These are phyloP conservation scores for Salisapilia sapeloensis DNA, from an alignment of 352 stramenopile genomes.

Conservation along the genomic window DNA sequence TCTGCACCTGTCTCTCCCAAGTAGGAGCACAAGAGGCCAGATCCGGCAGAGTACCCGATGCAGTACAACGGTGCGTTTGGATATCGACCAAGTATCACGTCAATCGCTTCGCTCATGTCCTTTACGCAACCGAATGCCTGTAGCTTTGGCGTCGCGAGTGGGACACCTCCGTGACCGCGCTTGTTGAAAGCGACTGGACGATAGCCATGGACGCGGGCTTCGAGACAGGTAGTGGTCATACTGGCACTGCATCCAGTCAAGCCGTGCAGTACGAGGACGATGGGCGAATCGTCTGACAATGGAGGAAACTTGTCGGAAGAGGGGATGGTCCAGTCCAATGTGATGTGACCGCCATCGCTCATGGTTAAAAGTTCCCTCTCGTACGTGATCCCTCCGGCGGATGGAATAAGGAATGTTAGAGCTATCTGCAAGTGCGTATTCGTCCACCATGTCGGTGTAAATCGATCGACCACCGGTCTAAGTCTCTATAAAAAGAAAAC, in stretches of 20 bases:
- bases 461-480: constrained; percentile 26
- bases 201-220: constrained; percentile 39
- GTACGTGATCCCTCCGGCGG: constrained; percentile 31
- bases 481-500: constrained; percentile 10
- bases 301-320: constrained; percentile 5
- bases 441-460: constrained; percentile 59
- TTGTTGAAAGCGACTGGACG: constrained; percentile 77
- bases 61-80: constrained; percentile 33
- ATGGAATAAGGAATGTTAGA: constrained; percentile 52
- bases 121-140: constrained; percentile 52
- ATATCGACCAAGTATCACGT: constrained; percentile 21
- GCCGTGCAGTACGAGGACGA: constrained; percentile 49
- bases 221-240: constrained; percentile 45
- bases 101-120: constrained; percentile 37
- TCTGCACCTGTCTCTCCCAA: constrained; percentile 34
- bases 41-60: constrained; percentile 60
- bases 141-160: constrained; percentile 39
- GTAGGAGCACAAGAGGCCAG: constrained; percentile 51
- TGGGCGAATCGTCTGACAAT: constrained; percentile 14
- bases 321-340: constrained; percentile 49
- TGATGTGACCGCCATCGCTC: constrained; percentile 39
- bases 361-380: constrained; percentile 34
- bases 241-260: constrained; percentile 43
- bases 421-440: constrained; percentile 56
- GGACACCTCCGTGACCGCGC: constrained; percentile 47